Conservation (phyloP, 1,284 basidiomycete species). For the Austropuccinia psidii region DNA sequence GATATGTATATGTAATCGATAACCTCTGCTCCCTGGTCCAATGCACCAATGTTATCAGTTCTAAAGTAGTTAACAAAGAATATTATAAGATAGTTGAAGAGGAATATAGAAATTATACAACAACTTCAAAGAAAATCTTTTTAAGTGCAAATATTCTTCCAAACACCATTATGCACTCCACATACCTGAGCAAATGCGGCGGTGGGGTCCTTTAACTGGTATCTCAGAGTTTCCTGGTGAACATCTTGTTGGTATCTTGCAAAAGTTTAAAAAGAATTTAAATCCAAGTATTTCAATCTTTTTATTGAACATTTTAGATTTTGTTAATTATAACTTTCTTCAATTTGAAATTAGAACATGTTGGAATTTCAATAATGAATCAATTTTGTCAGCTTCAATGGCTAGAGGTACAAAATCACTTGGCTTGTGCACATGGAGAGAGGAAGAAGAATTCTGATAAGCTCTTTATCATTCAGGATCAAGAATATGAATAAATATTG, state of each 20-base stretch:
- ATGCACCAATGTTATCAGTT: conserved; percentile 34
- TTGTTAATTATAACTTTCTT: no score
- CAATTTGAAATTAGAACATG: not conserved
- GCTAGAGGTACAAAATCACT: not conserved
- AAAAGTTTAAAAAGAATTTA: conserved; percentile 35
- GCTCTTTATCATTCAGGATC: not conserved
- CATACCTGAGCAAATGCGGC: conserved; percentile 27
- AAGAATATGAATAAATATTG: not conserved
- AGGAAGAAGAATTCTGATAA: not conserved
- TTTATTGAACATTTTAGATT: no score
- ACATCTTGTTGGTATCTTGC: conserved; percentile 33
- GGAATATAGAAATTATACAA: conserved; percentile 19
- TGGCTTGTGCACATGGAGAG: not conserved
- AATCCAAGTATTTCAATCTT: no score
- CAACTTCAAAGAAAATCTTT: conserved; percentile 2
- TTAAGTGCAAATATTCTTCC: conserved; percentile 18
- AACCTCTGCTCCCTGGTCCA: conserved; percentile 36
- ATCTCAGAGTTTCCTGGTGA: conserved; percentile 37
- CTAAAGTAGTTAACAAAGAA: conserved; percentile 17
- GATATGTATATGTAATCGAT: no score
- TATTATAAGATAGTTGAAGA: not conserved
- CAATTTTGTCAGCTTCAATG: conserved; percentile 5
- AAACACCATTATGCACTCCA: conserved; percentile 39
- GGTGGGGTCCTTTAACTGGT: conserved; percentile 38
- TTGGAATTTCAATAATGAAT: not conserved